These are phyloP conservation scores for Aspergillus sp. DNA, from an alignment of 2,329 filamentous ascomycete genomes.

Conservation along the genomic window DNA sequence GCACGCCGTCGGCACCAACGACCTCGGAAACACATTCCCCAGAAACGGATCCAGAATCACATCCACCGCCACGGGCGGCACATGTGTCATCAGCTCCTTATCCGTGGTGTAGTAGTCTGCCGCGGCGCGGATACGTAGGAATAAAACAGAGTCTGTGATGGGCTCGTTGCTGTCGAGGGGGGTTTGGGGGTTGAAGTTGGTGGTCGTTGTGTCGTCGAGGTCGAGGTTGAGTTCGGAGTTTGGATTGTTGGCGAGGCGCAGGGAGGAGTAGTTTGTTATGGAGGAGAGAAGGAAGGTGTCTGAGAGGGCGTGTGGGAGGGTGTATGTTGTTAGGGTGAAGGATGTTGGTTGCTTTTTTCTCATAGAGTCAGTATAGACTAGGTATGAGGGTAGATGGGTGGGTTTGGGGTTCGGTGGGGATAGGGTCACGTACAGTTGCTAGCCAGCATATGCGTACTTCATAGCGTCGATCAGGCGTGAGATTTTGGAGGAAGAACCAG, in stretches of 20 bases:
- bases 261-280: constrained; percentile 62
- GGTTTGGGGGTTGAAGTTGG: constrained; percentile 16
- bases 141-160: constrained; percentile 57
- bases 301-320: constrained; percentile 63
- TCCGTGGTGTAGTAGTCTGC: constrained; percentile 85
- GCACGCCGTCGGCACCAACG: constrained; percentile 69
- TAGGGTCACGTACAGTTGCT: constrained; percentile 68
- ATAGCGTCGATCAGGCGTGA: constrained; percentile 75
- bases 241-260: constrained; percentile 41
- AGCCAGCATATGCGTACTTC: constrained; percentile 93
- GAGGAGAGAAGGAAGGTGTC: constrained; percentile 66
- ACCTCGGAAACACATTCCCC: constrained; percentile 75
- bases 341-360: constrained; percentile 74
- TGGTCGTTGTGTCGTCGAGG: constrained; percentile 14
- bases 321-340: constrained; percentile 69
- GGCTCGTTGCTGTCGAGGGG: constrained; percentile 21
- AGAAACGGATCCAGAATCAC: constrained; percentile 83
- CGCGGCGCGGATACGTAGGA: constrained; percentile 72
- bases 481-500: constrained; percentile 75
- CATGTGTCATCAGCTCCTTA: constrained; percentile 70
- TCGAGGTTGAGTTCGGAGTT: constrained; percentile 21
- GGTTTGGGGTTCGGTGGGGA: too few relatives aligned
- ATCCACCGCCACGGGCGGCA: constrained; percentile 75
- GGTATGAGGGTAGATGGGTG: too few relatives aligned
- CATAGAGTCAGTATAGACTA: too few relatives aligned